Percentiles rank a stretch among this genome's conserved stretches.
phyloP scores from a whole-genome alignment of 1,284 basidiomycete genomes.

The Retiboletus flavoniger region DNA sequence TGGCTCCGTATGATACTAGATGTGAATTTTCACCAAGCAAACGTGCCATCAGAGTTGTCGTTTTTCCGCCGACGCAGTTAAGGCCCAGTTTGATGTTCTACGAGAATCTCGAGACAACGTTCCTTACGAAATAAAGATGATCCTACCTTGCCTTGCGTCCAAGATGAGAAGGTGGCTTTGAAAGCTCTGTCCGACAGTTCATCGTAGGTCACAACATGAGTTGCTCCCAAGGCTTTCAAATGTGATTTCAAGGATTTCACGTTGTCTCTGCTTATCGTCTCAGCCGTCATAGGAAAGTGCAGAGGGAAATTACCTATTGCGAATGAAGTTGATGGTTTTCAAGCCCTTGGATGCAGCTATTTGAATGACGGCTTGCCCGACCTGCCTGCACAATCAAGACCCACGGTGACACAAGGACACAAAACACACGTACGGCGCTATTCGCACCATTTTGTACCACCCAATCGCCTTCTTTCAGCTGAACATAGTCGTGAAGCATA shows the following conservation, averaged over 20 bases:
- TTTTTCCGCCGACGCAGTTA: slow-evolving; percentile 77
- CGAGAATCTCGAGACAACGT: background rate
- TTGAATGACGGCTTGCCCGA: slow-evolving; percentile 79
- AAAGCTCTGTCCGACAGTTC: slow-evolving; percentile 59
- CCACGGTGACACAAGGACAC: background rate
- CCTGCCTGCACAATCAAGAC: slow-evolving; percentile 39
- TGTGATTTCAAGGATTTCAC: slow-evolving; percentile 50
- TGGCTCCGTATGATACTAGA: slow-evolving; percentile 84
- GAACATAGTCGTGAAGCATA: slow-evolving; percentile 72
- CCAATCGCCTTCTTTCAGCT: slow-evolving; percentile 66
- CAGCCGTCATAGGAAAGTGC: background rate
- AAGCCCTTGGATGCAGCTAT: slow-evolving; percentile 67
- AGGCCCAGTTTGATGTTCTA: slow-evolving; percentile 66
- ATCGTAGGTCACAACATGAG: slow-evolving; percentile 72
- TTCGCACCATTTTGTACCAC: slow-evolving; percentile 85
- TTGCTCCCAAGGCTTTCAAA: slow-evolving; percentile 63
- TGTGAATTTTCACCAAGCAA: slow-evolving; percentile 65
- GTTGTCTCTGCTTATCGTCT: slow-evolving; percentile 44
- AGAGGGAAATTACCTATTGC: slow-evolving; percentile 51
- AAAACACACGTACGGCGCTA: slow-evolving; percentile 56
- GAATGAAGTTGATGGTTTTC: slow-evolving; percentile 77
- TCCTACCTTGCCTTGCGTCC: slow-evolving; percentile 58
- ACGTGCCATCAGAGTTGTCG: slow-evolving; percentile 66
- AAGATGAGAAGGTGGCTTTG: slow-evolving; percentile 50
- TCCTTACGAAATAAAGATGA: background rate